Evolutionary conservation across 768 basidiomycete genomes (phyloP).

Genomic region (Tubosaeta sp.): DNA sequence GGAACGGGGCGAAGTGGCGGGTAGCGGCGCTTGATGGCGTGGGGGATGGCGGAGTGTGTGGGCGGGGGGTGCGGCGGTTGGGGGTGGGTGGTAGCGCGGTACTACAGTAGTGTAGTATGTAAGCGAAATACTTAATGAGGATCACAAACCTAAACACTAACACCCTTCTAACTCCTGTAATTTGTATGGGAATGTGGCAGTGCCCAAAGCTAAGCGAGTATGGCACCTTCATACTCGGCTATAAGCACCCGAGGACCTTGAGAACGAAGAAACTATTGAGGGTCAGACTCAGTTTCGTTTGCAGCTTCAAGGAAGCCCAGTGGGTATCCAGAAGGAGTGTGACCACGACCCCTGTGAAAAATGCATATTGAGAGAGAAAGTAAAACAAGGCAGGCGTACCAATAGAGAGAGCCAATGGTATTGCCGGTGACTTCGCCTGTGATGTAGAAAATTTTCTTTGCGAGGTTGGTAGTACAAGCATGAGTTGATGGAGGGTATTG

Average conservation of each 20-base stretch:
- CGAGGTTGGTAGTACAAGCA: slow-evolving; percentile 62
- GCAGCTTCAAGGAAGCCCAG: slow-evolving; percentile 65
- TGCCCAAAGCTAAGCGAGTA: too few species aligned
- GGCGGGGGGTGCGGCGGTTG: too few species aligned
- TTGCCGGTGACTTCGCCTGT: slow-evolving; percentile 93
- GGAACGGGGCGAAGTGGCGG: too few species aligned
- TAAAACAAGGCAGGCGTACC: slow-evolving; percentile 43
- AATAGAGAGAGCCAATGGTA: slow-evolving; percentile 81
- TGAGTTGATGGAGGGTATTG: slow-evolving; percentile 72
- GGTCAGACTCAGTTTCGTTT: slow-evolving; percentile 54
- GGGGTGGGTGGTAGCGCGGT: too few species aligned
- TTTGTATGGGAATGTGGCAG: too few species aligned
- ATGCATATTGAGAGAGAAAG: not conserved
- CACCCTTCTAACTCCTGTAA: too few species aligned
- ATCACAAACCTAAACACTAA: too few species aligned
- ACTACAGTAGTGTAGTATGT: too few species aligned
- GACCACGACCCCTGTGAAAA: slow-evolving; percentile 73
- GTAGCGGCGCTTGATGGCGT: too few species aligned
- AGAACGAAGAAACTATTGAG: slow-evolving; percentile 78
- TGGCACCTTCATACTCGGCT: too few species aligned
- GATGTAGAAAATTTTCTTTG: slow-evolving; percentile 87
- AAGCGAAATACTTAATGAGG: too few species aligned
- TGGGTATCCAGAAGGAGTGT: slow-evolving; percentile 69
- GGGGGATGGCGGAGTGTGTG: too few species aligned
- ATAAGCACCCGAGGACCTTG: slow-evolving; percentile 25